Conservation (phyloP, 2,329 filamentous ascomycete genomes). For the Ascochyta viciae-villosae region DNA sequence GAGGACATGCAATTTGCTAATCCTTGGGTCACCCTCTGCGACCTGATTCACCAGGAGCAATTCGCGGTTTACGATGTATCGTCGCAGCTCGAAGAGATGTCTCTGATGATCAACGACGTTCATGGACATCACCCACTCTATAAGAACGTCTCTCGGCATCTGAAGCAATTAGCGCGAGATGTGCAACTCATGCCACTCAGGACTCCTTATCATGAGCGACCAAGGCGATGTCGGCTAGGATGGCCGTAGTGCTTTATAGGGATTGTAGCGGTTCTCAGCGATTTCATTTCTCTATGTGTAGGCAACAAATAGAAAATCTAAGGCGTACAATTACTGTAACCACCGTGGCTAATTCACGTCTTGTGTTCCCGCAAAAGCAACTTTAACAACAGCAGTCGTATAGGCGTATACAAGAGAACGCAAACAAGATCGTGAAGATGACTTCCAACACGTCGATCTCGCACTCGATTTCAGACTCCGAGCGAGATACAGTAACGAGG, state of each 20-base stretch:
- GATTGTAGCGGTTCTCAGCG: not conserved
- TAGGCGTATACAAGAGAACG: not conserved
- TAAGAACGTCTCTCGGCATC: not conserved
- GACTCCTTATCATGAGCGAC: not conserved
- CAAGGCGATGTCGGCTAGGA: not conserved
- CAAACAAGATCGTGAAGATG: not conserved
- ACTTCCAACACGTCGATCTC: not conserved
- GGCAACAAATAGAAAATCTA: not conserved
- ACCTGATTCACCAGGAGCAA: not conserved
- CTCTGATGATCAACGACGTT: not conserved
- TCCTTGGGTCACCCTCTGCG: not conserved
- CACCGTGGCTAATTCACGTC: too few relatives aligned
- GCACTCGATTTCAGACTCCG: not conserved
- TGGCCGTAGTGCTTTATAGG: not conserved
- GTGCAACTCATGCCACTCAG: slow-evolving; percentile 1
- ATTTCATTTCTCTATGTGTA: not conserved
- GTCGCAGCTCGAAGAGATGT: not conserved
- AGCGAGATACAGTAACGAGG: too few relatives aligned
- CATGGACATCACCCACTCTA: not conserved
- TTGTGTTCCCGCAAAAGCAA: not conserved
- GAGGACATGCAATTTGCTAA: not conserved
- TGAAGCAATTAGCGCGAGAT: slow-evolving; percentile 6
- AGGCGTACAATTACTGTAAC: too few relatives aligned
- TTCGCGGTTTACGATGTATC: not conserved
- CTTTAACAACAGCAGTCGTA: not conserved